Conservation (phyloP, 2,329 filamentous ascomycete genomes). For the Trichoderma atroviride region DNA sequence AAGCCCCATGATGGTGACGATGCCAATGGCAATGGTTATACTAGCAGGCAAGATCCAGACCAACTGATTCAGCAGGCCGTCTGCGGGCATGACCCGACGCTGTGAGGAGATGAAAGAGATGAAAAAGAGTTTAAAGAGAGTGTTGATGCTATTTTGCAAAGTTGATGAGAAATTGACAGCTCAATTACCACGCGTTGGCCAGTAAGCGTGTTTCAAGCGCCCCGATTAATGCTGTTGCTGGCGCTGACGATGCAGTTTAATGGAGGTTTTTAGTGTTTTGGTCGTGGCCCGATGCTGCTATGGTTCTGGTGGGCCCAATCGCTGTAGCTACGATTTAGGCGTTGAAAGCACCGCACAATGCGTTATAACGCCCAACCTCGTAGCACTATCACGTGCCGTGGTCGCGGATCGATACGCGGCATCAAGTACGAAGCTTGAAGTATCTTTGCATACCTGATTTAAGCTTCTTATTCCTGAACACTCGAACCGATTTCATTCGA, state of each 20-base stretch:
- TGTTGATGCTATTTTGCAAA: background rate
- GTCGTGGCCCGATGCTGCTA: background rate
- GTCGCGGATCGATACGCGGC: background rate
- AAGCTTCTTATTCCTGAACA: background rate
- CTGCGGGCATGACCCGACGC: constrained; percentile 22
- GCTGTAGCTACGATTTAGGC: background rate
- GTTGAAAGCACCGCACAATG: background rate
- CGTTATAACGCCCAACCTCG: background rate
- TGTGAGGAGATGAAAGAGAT: background rate
- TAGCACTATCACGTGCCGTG: background rate
- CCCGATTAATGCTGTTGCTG: background rate
- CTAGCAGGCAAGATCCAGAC: constrained; percentile 38
- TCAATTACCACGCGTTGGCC: background rate
- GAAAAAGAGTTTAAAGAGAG: background rate
- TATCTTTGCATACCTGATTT: background rate
- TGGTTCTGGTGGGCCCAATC: background rate
- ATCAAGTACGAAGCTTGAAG: background rate
- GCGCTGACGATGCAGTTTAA: constrained; percentile 5
- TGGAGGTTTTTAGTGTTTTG: background rate
- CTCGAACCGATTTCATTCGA: background rate
- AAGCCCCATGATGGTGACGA: constrained; percentile 61
- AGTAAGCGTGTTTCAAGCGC: background rate
- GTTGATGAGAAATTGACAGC: background rate
- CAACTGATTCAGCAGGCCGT: constrained; percentile 13
- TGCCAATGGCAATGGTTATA: constrained; percentile 41